Evolutionary conservation across 306 rosid genomes (phyloP).

Genomic region (Crotalaria pallida): DNA sequence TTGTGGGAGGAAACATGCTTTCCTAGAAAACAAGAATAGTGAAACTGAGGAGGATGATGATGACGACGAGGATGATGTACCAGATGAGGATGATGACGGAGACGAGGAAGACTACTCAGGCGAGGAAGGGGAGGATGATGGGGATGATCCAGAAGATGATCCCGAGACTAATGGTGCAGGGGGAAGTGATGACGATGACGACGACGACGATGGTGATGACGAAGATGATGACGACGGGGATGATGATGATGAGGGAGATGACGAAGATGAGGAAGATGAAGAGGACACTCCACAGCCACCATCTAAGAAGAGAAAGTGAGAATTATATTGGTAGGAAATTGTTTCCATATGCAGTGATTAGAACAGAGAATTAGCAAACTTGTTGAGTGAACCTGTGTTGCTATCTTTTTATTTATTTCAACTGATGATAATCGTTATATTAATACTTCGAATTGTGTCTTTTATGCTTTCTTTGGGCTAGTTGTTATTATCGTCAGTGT

Average conservation of each 20-base stretch:
- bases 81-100: slow-evolving; percentile 39
- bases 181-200: slow-evolving; percentile 46
- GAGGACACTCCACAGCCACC: slow-evolving; percentile 43
- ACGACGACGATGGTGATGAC: slow-evolving; percentile 30
- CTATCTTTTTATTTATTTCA: slow-evolving; percentile 18
- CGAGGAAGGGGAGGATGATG: slow-evolving; percentile 45
- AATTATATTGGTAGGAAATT: slow-evolving; percentile 13
- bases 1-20: slow-evolving; percentile 22
- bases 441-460: slow-evolving; percentile 18
- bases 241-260: not conserved
- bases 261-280: slow-evolving; percentile 29
- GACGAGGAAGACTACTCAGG: slow-evolving; percentile 44
- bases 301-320: slow-evolving; percentile 41
- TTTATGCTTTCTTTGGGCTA: not conserved
- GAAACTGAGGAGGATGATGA: slow-evolving; percentile 53
- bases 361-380: slow-evolving; percentile 30
- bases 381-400: slow-evolving; percentile 13
- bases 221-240: not conserved
- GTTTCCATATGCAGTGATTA: slow-evolving; percentile 29
- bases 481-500: not conserved
- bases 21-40: slow-evolving; percentile 42
- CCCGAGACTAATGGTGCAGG: slow-evolving; percentile 55
- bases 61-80: slow-evolving; percentile 26
- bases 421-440: slow-evolving; percentile 20
- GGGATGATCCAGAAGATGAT: slow-evolving; percentile 44